phyloP scores from a whole-genome alignment of 2,329 filamentous ascomycete genomes.

The Talaromyces piceae region DNA sequence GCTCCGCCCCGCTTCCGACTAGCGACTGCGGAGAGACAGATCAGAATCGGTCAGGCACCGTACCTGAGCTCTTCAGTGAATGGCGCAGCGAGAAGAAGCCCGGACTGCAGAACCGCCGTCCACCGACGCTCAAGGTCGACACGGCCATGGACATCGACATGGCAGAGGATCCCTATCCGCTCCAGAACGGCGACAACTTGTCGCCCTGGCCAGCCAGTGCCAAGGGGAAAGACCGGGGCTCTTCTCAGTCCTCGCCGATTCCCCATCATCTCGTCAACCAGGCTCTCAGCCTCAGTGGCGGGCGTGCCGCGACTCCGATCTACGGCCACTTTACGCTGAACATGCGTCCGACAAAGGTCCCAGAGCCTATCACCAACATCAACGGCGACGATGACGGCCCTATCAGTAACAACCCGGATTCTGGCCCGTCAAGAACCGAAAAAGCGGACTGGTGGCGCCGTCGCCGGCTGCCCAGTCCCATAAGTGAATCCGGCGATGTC shows the following conservation, averaged over 20 bases:
- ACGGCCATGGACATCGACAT: constrained; percentile 26
- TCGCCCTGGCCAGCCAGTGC: constrained; percentile 18
- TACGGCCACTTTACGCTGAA: constrained; percentile 22
- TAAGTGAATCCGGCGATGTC: constrained; percentile 29
- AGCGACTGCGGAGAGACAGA: constrained; percentile 34
- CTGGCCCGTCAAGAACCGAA: constrained; percentile 1
- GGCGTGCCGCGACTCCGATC: constrained; percentile 22
- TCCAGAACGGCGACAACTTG: constrained; percentile 13
- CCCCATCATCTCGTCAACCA: constrained; percentile 22
- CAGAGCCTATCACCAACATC: neutral
- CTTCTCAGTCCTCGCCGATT: constrained; percentile 22
- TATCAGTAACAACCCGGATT: neutral
- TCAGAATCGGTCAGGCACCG: constrained; percentile 12
- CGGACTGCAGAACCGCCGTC: constrained; percentile 6
- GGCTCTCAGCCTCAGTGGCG: constrained; percentile 25
- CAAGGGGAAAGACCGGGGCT: constrained; percentile 11
- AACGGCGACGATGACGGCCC: too few species aligned
- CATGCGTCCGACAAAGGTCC: constrained; percentile 14
- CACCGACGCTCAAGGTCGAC: constrained; percentile 9
- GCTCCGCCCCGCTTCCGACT: constrained; percentile 28
- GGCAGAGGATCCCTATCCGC: constrained; percentile 15
- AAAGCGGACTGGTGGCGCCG: constrained; percentile 17
- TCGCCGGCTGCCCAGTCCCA: constrained; percentile 32
- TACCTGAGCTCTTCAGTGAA: constrained; percentile 7
- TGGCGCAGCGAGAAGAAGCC: constrained; percentile 8